Conservation (phyloP, 768 basidiomycete species). For the Gautieria morchelliformis region DNA sequence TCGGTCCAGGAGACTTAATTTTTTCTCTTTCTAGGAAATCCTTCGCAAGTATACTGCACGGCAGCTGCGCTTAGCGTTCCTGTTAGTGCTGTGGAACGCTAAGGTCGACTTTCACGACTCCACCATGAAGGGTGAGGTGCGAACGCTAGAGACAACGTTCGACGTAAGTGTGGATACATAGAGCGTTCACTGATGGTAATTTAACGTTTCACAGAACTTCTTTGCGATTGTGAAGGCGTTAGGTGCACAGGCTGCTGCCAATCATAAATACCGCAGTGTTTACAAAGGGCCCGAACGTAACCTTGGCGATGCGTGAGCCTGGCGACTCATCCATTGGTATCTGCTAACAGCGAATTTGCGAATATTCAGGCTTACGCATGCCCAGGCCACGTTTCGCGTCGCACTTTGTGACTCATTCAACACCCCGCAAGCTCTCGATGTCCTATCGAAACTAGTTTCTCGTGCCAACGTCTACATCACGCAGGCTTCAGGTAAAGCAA, state of each 20-base stretch:
- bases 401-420: slow-evolving; percentile 97
- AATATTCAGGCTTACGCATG: slow-evolving; percentile 19
- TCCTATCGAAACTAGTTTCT: slow-evolving; percentile 74
- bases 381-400: slow-evolving; percentile 68
- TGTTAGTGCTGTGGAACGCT: slow-evolving; percentile 85
- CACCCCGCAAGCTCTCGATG: slow-evolving; percentile 72
- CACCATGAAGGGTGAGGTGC: slow-evolving; percentile 82
- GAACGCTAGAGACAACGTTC: slow-evolving; percentile 69
- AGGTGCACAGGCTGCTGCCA: slow-evolving; percentile 36
- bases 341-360: slow-evolving; percentile 8
- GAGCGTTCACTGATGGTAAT: neutral
- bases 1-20: neutral
- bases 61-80: slow-evolving; percentile 85
- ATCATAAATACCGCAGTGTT: slow-evolving; percentile 7
- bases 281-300: slow-evolving; percentile 61
- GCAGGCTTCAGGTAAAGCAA: slow-evolving; percentile 41
- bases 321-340: neutral
- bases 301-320: slow-evolving; percentile 49
- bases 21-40: slow-evolving; percentile 56
- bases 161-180: slow-evolving; percentile 48
- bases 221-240: slow-evolving; percentile 84
- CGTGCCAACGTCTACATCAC: slow-evolving; percentile 81
- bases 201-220: slow-evolving; percentile 61
- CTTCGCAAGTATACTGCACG: slow-evolving; percentile 73
- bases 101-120: slow-evolving; percentile 93